Percentiles rank a stretch among this genome's conserved stretches.
phyloP scores from a whole-genome alignment of 768 basidiomycete genomes.

The Pleurotus citrinopileatus region DNA sequence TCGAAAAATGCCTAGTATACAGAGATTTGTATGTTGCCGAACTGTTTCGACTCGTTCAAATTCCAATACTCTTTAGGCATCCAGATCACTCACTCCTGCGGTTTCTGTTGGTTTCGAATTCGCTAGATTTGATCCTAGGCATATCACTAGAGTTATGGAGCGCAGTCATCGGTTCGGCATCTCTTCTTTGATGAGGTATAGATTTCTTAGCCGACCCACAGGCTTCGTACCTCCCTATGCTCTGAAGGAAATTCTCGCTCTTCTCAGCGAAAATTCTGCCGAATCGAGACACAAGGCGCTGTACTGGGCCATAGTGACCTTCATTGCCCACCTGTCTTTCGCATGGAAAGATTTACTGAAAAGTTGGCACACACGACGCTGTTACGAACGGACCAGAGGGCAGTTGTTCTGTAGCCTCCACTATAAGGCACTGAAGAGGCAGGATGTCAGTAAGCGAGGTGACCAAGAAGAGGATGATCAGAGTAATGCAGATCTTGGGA shows the following conservation, averaged over 20 bases:
- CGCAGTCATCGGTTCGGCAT: conserved; percentile 43
- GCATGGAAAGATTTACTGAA: conserved; percentile 64
- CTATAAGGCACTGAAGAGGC: conserved; percentile 62
- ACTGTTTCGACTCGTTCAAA: background rate
- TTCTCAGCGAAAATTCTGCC: conserved; percentile 40
- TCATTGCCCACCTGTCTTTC: conserved; percentile 63
- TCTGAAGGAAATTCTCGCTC: conserved; percentile 55
- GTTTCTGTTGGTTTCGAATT: conserved; percentile 65
- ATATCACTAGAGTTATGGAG: conserved; percentile 58
- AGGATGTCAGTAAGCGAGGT: conserved; percentile 51
- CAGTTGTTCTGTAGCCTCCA: conserved; percentile 70
- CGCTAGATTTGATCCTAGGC: conserved; percentile 64
- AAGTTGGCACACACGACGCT: conserved; percentile 64
- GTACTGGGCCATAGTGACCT: conserved; percentile 57
- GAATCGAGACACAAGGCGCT: conserved; percentile 46
- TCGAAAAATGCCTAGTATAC: conserved; percentile 59
- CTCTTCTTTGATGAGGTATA: background rate
- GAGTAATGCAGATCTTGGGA: conserved; percentile 57
- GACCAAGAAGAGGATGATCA: conserved; percentile 33
- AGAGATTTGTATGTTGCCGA: conserved; percentile 29
- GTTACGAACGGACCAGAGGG: conserved; percentile 70
- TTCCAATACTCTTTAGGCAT: conserved; percentile 29
- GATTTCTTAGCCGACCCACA: conserved; percentile 19
- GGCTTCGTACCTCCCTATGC: conserved; percentile 70
- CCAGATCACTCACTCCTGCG: conserved; percentile 56